These are phyloP conservation scores for Collariella sp. DNA, from an alignment of 495 filamentous ascomycete species.

Conservation along the genomic window DNA sequence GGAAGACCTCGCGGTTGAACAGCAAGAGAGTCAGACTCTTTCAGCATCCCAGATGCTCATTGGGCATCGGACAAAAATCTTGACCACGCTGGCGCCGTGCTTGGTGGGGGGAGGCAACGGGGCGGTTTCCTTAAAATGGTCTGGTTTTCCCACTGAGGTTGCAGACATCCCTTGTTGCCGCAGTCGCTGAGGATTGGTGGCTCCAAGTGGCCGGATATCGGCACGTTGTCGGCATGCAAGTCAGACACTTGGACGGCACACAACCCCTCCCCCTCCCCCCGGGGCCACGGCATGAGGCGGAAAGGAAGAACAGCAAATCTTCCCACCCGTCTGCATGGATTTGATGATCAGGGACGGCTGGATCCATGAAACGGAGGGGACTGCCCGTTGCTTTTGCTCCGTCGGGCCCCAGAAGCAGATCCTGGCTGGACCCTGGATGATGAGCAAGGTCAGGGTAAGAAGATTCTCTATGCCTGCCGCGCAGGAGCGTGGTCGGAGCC, in stretches of 20 bases:
- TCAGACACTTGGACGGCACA: not conserved
- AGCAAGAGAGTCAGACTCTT: not conserved
- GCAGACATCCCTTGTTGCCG: no score
- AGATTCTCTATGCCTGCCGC: not conserved
- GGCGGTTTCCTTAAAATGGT: not conserved
- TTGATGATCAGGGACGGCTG: not conserved
- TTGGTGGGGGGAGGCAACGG: not conserved
- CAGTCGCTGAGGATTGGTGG: not conserved
- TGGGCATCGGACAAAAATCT: not conserved
- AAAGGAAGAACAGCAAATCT: not conserved
- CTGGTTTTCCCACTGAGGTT: not conserved
- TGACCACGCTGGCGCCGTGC: not conserved
- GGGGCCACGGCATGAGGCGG: no score
- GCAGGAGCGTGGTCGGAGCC: no score
- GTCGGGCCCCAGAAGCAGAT: not conserved
- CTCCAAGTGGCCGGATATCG: constrained; percentile 14
- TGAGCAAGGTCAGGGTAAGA: not conserved
- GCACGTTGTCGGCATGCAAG: not conserved
- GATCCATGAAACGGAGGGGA: not conserved
- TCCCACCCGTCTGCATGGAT: not conserved
- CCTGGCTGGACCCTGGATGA: not conserved
- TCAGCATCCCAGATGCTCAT: not conserved
- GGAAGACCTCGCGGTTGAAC: not conserved
- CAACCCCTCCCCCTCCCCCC: no score
- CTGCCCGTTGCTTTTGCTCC: not conserved